These are phyloP conservation scores for Trichomonas tenax DNA, from an alignment of 208 protist genomes.

Conservation along the genomic window DNA sequence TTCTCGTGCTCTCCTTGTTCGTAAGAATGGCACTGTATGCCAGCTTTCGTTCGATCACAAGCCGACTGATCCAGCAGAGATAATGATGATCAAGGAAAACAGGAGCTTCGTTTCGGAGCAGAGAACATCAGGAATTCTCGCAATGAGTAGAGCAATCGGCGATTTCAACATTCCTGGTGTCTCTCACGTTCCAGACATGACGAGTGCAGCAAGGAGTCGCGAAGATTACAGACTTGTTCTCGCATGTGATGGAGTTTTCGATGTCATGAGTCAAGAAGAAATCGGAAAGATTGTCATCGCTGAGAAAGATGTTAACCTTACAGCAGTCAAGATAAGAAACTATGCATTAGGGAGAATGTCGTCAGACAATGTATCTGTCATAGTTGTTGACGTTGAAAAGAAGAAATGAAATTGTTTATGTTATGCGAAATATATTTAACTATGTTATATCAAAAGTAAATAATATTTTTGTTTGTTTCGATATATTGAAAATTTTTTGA, in stretches of 20 bases:
- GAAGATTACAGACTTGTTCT: not conserved
- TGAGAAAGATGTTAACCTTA: not conserved
- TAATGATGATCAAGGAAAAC: not conserved
- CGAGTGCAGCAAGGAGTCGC: not conserved
- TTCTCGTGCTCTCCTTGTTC: not conserved
- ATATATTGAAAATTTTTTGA: too few relatives aligned
- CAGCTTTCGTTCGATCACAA: not conserved
- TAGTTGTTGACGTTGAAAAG: not conserved
- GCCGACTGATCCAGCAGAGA: not conserved
- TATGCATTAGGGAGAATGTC: not conserved
- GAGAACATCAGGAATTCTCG: constrained; percentile 1
- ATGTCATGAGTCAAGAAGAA: not conserved
- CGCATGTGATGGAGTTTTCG: constrained; percentile 11
- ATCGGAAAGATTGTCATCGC: not conserved
- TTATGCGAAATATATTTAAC: too few relatives aligned
- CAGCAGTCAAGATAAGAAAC: not conserved
- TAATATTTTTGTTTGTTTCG: too few relatives aligned
- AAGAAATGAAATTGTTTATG: not conserved
- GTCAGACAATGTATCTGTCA: not conserved
- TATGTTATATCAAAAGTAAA: too few relatives aligned
- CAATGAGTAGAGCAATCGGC: not conserved
- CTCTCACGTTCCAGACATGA: not conserved
- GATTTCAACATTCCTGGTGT: not conserved
- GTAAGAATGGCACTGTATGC: not conserved
- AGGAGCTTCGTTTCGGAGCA: not conserved